Evolutionary conservation across 441 rosid species (phyloP).

Genomic region (Gossypium davidsonii): DNA sequence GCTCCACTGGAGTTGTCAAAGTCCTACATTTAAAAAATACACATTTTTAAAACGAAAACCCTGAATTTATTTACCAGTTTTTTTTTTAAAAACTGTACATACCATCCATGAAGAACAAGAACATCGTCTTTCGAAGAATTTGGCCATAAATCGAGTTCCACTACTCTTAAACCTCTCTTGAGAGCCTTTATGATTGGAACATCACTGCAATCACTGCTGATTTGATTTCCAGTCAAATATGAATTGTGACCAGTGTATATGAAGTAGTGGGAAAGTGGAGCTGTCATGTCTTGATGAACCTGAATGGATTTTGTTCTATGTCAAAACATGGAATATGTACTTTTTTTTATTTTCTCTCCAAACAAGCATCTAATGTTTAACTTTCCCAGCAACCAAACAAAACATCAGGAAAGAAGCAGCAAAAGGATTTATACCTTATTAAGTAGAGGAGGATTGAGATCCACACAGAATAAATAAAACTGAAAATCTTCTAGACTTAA

Average conservation of each 20-base stretch:
- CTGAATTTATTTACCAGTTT: neutral
- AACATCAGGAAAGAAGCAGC: neutral
- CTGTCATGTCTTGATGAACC: slow-evolving; percentile 60
- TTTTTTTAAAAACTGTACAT: neutral
- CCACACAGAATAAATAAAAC: slow-evolving; percentile 43
- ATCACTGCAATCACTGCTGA: slow-evolving; percentile 62
- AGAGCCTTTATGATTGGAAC: slow-evolving; percentile 51
- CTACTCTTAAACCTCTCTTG: slow-evolving; percentile 50
- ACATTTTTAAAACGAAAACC: neutral
- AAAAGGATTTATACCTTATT: slow-evolving; percentile 28
- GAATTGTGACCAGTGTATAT: slow-evolving; percentile 65
- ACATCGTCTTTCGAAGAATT: slow-evolving; percentile 53
- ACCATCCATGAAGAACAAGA: slow-evolving; percentile 71
- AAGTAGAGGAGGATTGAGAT: slow-evolving; percentile 43
- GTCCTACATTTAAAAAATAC: slow-evolving; percentile 33
- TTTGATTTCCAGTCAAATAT: slow-evolving; percentile 63
- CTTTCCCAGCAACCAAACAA: slow-evolving; percentile 14
- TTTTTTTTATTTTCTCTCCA: neutral
- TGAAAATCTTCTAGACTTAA: slow-evolving; percentile 54
- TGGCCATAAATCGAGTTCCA: slow-evolving; percentile 71
- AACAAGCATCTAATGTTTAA: neutral
- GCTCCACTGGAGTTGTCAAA: slow-evolving; percentile 53
- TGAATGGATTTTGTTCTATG: slow-evolving; percentile 19
- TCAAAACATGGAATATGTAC: neutral
- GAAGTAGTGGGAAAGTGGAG: slow-evolving; percentile 56